These are phyloP conservation scores for Penicillium sp. DNA, from an alignment of 2,329 filamentous ascomycete genomes.

Conservation along the genomic window DNA sequence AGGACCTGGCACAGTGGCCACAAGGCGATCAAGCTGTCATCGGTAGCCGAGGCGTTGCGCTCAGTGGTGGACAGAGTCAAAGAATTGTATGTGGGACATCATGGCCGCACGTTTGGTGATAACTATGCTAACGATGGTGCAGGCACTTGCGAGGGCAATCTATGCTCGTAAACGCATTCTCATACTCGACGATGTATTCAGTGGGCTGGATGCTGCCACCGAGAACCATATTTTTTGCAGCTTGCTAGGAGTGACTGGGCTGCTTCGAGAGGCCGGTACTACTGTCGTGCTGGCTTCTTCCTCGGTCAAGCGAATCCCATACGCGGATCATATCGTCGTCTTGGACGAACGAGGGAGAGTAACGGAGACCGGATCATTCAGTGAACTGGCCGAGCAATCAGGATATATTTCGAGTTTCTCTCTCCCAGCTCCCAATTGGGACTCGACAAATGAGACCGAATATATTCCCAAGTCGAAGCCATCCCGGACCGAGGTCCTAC, in stretches of 20 bases:
- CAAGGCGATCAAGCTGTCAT: conserved; percentile 30
- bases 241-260: conserved; percentile 7
- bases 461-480: background rate
- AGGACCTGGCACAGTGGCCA: conserved; percentile 27
- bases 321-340: conserved; percentile 48
- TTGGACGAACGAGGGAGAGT: conserved; percentile 45
- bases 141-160: conserved; percentile 53
- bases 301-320: conserved; percentile 49
- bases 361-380: conserved; percentile 48
- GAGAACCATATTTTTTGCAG: conserved; percentile 15
- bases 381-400: conserved; percentile 38
- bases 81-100: conserved; percentile 20
- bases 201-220: conserved; percentile 33
- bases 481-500: background rate
- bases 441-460: background rate
- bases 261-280: background rate
- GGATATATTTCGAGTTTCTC: conserved; percentile 50
- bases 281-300: conserved; percentile 36
- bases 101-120: background rate
- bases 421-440: conserved; percentile 40
- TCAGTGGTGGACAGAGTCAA: conserved; percentile 28
- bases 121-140: background rate
- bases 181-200: conserved; percentile 55
- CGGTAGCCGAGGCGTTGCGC: conserved; percentile 26
- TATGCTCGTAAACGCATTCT: conserved; percentile 48